phyloP scores from a whole-genome alignment of 495 filamentous ascomycete species.

The Halenospora varia region DNA sequence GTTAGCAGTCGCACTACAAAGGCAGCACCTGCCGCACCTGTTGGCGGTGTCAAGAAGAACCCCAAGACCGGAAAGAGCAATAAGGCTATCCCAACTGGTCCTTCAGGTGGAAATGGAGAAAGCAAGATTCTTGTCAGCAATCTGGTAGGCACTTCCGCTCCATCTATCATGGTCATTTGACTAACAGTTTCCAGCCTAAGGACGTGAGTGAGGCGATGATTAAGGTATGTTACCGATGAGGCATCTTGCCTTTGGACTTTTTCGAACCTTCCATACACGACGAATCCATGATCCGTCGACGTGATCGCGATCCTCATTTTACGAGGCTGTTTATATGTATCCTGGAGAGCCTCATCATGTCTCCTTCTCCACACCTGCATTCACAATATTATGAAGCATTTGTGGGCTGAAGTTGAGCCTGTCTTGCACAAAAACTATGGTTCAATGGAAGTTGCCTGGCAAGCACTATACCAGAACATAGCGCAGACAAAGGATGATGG shows the following conservation, averaged over 20 bases:
- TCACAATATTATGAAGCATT: constrained; percentile 14
- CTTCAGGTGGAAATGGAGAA: constrained; percentile 52
- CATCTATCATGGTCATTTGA: background rate
- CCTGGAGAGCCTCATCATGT: constrained; percentile 28
- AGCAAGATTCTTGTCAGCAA: constrained; percentile 98
- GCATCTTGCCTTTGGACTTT: constrained; percentile 48
- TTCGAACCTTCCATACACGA: constrained; percentile 35
- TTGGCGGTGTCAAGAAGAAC: constrained; percentile 85
- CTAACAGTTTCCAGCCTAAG: constrained; percentile 57
- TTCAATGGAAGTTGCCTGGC: constrained; percentile 45
- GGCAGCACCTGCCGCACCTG: constrained; percentile 55
- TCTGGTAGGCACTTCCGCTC: constrained; percentile 65
- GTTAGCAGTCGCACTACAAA: constrained; percentile 45
- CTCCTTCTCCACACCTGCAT: constrained; percentile 31
- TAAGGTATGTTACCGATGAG: constrained; percentile 94
- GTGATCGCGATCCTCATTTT: constrained; percentile 16
- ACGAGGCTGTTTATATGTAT: constrained; percentile 9
- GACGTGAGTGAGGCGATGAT: constrained; percentile 94
- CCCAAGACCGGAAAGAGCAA: constrained; percentile 56
- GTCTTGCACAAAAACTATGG: constrained; percentile 35
- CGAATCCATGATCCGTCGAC: constrained; percentile 18
- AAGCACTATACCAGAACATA: constrained; percentile 36
- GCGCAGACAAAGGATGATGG: constrained; percentile 27
- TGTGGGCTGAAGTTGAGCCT: constrained; percentile 42
- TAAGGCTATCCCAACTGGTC: constrained; percentile 65